Percentiles rank a stretch among this genome's conserved stretches.
phyloP scores from a whole-genome alignment of 2,329 filamentous ascomycete species.

The Curvularia sp. region DNA sequence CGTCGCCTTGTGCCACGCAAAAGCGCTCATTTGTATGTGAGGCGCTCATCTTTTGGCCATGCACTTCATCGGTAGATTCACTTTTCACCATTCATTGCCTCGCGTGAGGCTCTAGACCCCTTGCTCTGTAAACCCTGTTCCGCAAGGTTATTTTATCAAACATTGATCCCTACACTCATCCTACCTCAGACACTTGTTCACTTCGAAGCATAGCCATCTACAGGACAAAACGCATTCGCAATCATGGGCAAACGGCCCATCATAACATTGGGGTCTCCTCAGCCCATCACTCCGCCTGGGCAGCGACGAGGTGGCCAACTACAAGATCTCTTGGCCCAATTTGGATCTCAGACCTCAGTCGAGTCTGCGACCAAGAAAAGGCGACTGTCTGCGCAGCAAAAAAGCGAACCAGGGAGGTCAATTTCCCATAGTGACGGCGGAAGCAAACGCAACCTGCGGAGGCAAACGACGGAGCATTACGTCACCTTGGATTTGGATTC shows the following conservation, averaged over 20 bases:
- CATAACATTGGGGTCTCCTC: slow-evolving; percentile 26
- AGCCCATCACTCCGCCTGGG: slow-evolving; percentile 38
- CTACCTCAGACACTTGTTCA: slow-evolving; percentile 3
- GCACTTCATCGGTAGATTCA: slow-evolving; percentile 1
- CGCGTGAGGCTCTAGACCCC: background rate
- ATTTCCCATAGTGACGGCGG: slow-evolving; percentile 1
- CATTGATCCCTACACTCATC: slow-evolving; percentile 6
- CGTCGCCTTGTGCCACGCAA: background rate
- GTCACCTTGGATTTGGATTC: slow-evolving; percentile 17
- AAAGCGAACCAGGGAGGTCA: slow-evolving; percentile 1
- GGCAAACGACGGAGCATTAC: slow-evolving; percentile 11
- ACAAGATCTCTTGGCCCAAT: slow-evolving; percentile 39
- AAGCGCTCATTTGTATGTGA: background rate
- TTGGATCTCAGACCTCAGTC: slow-evolving; percentile 39
- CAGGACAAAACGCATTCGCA: background rate
- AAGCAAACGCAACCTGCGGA: slow-evolving; percentile 23
- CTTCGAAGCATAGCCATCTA: background rate
- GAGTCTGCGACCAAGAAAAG: slow-evolving; percentile 44
- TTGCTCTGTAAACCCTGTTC: background rate
- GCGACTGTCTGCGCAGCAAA: slow-evolving; percentile 22
- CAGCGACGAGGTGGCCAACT: slow-evolving; percentile 33
- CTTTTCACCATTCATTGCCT: slow-evolving; percentile 8
- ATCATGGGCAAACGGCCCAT: slow-evolving; percentile 32
- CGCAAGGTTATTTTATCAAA: background rate
- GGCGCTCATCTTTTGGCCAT: slow-evolving; percentile 7